Conservation (phyloP, 2,329 filamentous ascomycete genomes). For the Coniochaeta sp. region DNA sequence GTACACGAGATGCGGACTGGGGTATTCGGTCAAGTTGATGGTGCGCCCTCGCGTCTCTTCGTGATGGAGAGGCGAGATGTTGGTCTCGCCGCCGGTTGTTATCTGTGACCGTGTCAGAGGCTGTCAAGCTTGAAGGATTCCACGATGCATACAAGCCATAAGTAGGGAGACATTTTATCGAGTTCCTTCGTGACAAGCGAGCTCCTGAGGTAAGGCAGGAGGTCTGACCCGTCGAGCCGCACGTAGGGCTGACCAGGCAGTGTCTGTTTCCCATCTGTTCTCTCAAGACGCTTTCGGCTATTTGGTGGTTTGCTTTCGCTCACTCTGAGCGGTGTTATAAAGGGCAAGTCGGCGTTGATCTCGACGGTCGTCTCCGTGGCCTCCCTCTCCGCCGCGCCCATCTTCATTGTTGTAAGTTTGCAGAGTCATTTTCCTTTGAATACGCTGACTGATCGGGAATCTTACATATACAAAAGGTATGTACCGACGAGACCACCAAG, state of each 20-base stretch:
- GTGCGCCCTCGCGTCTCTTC: background rate
- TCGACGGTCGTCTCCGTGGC: background rate
- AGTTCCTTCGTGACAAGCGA: background rate
- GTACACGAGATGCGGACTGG: conserved; percentile 3
- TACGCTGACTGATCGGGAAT: background rate
- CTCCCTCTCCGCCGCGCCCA: background rate
- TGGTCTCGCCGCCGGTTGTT: background rate
- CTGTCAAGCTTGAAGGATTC: background rate
- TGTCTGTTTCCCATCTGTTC: background rate
- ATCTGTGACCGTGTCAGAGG: background rate
- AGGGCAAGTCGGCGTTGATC: background rate
- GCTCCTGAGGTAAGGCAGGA: background rate
- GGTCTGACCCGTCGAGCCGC: background rate
- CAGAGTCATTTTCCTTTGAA: background rate
- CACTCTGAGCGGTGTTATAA: background rate
- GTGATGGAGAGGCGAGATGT: conserved; percentile 1
- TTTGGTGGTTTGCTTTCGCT: background rate
- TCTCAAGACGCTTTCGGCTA: background rate
- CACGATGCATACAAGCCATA: background rate
- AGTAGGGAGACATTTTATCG: background rate
- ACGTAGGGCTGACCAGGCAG: background rate
- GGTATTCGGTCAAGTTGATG: background rate
- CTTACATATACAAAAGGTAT: background rate
- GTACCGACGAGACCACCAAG: too few relatives aligned
- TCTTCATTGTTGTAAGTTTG: background rate